phyloP scores from a whole-genome alignment of 164 flowering plant genomes.

The Platanus orientalis region DNA sequence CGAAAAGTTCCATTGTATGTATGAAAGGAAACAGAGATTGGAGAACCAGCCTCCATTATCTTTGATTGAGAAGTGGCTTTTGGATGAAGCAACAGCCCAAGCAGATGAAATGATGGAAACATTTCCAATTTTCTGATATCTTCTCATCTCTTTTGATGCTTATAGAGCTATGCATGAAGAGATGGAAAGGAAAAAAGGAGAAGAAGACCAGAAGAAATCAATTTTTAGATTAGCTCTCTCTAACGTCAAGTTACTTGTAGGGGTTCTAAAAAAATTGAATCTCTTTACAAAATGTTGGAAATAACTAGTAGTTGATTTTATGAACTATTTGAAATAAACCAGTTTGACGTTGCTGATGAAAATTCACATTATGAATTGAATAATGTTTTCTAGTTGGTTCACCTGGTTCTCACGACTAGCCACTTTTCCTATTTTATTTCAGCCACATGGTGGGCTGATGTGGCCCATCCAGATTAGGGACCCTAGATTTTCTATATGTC shows the following conservation, averaged over 20 bases:
- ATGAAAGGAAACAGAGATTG: slow-evolving; percentile 9
- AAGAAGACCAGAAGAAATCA: neutral
- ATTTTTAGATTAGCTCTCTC: neutral
- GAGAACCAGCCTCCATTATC: slow-evolving; percentile 18
- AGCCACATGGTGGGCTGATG: too few relatives aligned
- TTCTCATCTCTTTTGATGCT: neutral
- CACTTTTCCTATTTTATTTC: too few relatives aligned
- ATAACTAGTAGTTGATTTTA: too few relatives aligned
- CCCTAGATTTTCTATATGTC: too few relatives aligned
- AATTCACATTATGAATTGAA: too few relatives aligned
- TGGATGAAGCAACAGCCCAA: slow-evolving; percentile 28
- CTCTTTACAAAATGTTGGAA: neutral
- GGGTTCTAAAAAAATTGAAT: neutral
- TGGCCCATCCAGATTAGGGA: too few relatives aligned
- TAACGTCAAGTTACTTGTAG: neutral
- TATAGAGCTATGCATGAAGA: neutral
- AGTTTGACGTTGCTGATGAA: too few relatives aligned
- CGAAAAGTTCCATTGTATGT: slow-evolving; percentile 5
- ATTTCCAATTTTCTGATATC: neutral
- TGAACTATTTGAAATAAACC: too few relatives aligned
- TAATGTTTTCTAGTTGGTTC: too few relatives aligned
- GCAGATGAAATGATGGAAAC: slow-evolving; percentile 2
- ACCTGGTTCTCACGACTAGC: too few relatives aligned
- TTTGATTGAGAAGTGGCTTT: slow-evolving; percentile 27
- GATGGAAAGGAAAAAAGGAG: neutral